Evolutionary conservation across 2,329 filamentous ascomycete species (phyloP), one percentile per base, ranked within the genome.

Genomic region (Coniella vitis): DNA sequence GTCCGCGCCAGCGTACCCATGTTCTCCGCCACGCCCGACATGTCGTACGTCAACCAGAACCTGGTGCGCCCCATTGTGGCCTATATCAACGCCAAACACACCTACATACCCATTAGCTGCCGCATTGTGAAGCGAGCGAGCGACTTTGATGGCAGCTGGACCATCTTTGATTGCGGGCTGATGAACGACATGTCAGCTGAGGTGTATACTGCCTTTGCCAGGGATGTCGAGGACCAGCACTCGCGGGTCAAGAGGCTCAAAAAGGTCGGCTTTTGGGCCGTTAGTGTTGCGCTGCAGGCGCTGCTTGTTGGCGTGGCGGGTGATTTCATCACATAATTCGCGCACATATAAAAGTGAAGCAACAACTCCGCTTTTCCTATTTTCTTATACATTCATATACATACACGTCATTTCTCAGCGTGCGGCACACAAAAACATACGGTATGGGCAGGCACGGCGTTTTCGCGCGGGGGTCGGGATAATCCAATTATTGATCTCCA

Each of bases 131-230:
- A 98, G 71, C 82, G 83, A 7, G 78, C 83, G 16, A 78, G 78
- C 51, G 93, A 98, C 64, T 98, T 98, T 61, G 88, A 97, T 64
- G 93, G 93, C 31, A 87, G 86, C 58, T 97, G 93, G 93, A 91
- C 90, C 3, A 77, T 94, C 22, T 97, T 87, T 63, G 93, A 98
- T 66, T 93, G 87, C 60, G 90, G 90, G 1, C 71, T 98, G 46
- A 89, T 97, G 84, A 88, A 95, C 60, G 93, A 98, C 67, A 72
- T 95, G 53, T 91, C 87, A 7, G 88, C 86, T 55, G 93, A 96
- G 76, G 90, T 90, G 45, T 98, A 98, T 64, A 83, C 91, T 59
- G 93, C 93, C 0, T 97, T 98, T 67, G 90, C 90, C 34, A 81
- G 83, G 55, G 89, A 96, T 64, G 89, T 98, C 29, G 84, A 90